Percentiles rank a stretch among this genome's conserved stretches.
These are phyloP conservation scores for Didymella glomerata DNA, from an alignment of 2,329 filamentous ascomycete species.

Conservation along the genomic window DNA sequence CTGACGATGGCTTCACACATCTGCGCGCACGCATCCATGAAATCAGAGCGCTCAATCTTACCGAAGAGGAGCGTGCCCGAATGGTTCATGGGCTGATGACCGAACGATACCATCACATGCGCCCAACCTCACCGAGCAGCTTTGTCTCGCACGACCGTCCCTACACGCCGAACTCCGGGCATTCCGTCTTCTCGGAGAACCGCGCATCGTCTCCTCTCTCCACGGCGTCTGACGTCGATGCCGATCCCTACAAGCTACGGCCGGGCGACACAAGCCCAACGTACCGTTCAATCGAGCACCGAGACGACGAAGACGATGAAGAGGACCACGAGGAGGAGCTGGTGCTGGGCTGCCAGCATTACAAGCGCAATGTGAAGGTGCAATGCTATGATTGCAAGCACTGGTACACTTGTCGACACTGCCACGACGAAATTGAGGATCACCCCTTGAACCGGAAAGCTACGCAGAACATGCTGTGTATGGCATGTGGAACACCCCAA, in stretches of 20 bases:
- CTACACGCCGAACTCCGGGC: slow-evolving; percentile 48
- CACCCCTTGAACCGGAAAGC: slow-evolving; percentile 81
- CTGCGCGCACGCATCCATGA: slow-evolving; percentile 58
- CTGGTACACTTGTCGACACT: slow-evolving; percentile 96
- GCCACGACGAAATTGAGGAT: slow-evolving; percentile 84
- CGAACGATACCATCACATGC: slow-evolving; percentile 54
- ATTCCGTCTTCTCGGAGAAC: slow-evolving; percentile 46
- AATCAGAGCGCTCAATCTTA: slow-evolving; percentile 54
- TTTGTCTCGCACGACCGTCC: slow-evolving; percentile 51
- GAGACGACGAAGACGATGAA: slow-evolving; percentile 56
- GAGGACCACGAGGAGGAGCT: slow-evolving; percentile 58
- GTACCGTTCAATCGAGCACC: slow-evolving; percentile 34
- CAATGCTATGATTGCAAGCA: slow-evolving; percentile 88
- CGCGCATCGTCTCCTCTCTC: slow-evolving; percentile 48
- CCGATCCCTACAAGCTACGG: slow-evolving; percentile 46
- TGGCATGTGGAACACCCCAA: slow-evolving; percentile 90
- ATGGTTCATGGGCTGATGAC: slow-evolving; percentile 61
- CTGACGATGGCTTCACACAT: slow-evolving; percentile 60
- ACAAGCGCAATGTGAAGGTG: slow-evolving; percentile 93
- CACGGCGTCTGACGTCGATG: slow-evolving; percentile 44
- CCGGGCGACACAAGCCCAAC: slow-evolving; percentile 45
- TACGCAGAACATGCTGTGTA: slow-evolving; percentile 96
- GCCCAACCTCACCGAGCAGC: slow-evolving; percentile 51
- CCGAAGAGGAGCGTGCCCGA: slow-evolving; percentile 59
- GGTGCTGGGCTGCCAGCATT: slow-evolving; percentile 84